Conservation (phyloP, 176 grass and related monocot genomes). For the Thalia dealbata region DNA sequence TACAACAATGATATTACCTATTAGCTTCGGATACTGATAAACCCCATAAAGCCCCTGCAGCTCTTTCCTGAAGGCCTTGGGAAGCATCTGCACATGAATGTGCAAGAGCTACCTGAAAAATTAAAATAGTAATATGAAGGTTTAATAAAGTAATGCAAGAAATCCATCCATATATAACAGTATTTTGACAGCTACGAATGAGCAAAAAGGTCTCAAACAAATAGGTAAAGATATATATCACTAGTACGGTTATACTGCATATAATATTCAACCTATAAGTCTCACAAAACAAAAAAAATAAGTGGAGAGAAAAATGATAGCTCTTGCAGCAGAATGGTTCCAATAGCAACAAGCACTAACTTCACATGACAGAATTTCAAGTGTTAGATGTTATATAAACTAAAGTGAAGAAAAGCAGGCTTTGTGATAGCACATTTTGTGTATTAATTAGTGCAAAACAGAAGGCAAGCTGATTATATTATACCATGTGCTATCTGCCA, state of each 20-base stretch:
- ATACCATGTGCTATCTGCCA: too few species aligned
- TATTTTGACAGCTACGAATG: not conserved
- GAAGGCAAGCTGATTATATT: too few species aligned
- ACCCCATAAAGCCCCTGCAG: slow-evolving; percentile 92
- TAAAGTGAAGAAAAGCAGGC: too few species aligned
- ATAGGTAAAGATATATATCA: not conserved
- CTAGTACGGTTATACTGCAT: not conserved
- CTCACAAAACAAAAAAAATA: not conserved
- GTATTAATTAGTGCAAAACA: too few species aligned
- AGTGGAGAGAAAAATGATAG: not conserved
- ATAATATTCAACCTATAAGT: not conserved
- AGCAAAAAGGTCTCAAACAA: not conserved
- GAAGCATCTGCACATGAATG: slow-evolving; percentile 85
- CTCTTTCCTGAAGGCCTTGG: slow-evolving; percentile 96
- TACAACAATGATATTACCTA: slow-evolving; percentile 38
- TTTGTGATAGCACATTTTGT: too few species aligned
- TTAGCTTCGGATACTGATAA: slow-evolving; percentile 97
- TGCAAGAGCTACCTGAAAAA: slow-evolving; percentile 70
- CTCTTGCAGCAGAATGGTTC: not conserved
- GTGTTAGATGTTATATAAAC: too few species aligned
- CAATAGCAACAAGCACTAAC: not conserved
- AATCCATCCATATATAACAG: not conserved
- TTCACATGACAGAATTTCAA: not conserved
- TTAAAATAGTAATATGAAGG: not conserved
- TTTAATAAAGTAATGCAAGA: not conserved